Percentiles rank a stretch among this genome's conserved stretches.
phyloP scores from a whole-genome alignment of 495 filamentous ascomycete genomes.

The Friedmanniomyces endolithicus region DNA sequence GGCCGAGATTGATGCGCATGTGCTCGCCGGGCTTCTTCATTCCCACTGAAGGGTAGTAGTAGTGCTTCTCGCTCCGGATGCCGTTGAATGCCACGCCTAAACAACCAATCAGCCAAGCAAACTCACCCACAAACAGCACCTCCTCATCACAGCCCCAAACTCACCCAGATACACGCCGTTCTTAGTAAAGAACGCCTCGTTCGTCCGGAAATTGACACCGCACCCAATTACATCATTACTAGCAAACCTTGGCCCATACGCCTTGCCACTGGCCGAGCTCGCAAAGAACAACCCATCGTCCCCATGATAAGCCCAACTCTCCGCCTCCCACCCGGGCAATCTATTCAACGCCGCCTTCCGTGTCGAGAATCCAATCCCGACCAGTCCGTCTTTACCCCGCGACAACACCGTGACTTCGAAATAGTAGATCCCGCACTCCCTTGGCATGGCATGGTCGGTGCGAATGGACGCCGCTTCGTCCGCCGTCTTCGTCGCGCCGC shows the following conservation, averaged over 20 bases:
- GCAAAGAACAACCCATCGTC: slow-evolving; percentile 87
- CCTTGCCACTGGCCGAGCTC: slow-evolving; percentile 57
- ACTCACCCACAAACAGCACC: background rate
- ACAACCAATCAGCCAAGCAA: slow-evolving; percentile 10
- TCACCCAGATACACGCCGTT: slow-evolving; percentile 71
- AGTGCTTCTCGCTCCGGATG: slow-evolving; percentile 50
- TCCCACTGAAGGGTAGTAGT: slow-evolving; percentile 69
- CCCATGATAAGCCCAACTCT: slow-evolving; percentile 95
- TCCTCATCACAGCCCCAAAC: slow-evolving; percentile 19
- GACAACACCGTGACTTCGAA: slow-evolving; percentile 84
- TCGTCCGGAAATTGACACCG: slow-evolving; percentile 81
- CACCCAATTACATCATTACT: slow-evolving; percentile 79
- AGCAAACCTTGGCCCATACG: slow-evolving; percentile 62
- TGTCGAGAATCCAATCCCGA: slow-evolving; percentile 79
- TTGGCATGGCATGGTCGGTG: slow-evolving; percentile 81
- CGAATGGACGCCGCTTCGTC: slow-evolving; percentile 79
- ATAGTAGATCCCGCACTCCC: slow-evolving; percentile 88
- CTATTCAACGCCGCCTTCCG: slow-evolving; percentile 62
- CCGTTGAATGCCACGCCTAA: slow-evolving; percentile 71
- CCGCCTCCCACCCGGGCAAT: slow-evolving; percentile 87
- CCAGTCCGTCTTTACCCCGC: slow-evolving; percentile 73
- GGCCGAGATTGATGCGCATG: slow-evolving; percentile 82
- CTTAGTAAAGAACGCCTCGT: slow-evolving; percentile 88
- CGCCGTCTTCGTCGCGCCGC: slow-evolving; percentile 44
- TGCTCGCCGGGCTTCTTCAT: slow-evolving; percentile 83